Conservation (phyloP, 768 basidiomycete genomes). For the Amanita exitialis region DNA sequence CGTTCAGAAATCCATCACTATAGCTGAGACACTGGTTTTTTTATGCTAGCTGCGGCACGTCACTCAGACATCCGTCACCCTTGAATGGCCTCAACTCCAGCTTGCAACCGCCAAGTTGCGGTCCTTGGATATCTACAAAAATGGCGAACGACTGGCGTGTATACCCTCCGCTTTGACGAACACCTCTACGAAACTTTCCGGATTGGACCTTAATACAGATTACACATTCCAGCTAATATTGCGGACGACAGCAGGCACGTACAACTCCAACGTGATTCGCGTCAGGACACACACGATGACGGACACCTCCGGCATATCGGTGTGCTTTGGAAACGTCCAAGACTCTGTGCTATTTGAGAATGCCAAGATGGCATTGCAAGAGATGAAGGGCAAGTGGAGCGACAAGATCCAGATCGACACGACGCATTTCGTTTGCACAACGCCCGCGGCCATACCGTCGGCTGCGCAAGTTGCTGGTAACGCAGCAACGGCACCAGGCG, state of each 20-base stretch:
- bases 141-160: constrained; percentile 76
- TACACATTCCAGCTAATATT: constrained; percentile 94
- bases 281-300: constrained; percentile 90
- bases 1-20: neutral
- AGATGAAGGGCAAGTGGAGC: constrained; percentile 87
- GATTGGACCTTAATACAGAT: constrained; percentile 71
- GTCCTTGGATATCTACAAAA: constrained; percentile 88
- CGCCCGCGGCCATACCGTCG: constrained; percentile 58
- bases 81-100: constrained; percentile 87
- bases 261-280: constrained; percentile 72
- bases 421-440: constrained; percentile 95
- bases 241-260: constrained; percentile 87
- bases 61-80: constrained; percentile 93
- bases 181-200: constrained; percentile 82
- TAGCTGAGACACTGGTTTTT: neutral
- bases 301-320: constrained; percentile 89
- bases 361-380: constrained; percentile 66
- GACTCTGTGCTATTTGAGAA: constrained; percentile 70
- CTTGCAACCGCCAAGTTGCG: constrained; percentile 83
- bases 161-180: constrained; percentile 79
- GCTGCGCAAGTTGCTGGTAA: constrained; percentile 49
- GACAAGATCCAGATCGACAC: constrained; percentile 96
- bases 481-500: constrained; percentile 51
- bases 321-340: constrained; percentile 89
- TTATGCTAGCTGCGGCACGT: constrained; percentile 70